Percentiles rank a stretch among this genome's conserved stretches.
Evolutionary conservation across 208 protist genomes (phyloP).

Genomic region (Paratrypanosoma confusum): DNA sequence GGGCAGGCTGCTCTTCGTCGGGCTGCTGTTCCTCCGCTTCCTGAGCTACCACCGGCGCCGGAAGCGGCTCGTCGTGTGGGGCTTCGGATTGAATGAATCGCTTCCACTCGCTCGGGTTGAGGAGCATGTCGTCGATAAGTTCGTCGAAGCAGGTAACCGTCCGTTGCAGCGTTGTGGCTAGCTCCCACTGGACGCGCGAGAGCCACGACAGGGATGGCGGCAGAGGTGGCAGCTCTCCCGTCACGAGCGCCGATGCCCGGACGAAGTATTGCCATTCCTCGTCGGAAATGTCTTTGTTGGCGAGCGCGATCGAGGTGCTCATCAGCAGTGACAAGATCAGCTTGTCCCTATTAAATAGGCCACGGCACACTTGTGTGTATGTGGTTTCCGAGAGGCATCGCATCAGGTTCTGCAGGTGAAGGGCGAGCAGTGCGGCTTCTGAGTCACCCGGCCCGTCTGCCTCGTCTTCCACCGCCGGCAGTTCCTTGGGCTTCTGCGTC

Average conservation of each 20-base stretch:
- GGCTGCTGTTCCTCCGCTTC: too few relatives aligned
- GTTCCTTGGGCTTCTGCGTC: conserved; percentile 40
- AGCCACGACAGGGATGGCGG: conserved; percentile 50
- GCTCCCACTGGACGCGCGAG: conserved; percentile 70
- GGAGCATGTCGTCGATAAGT: conserved; percentile 34
- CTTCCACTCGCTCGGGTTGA: conserved; percentile 43
- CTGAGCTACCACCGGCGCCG: conserved; percentile 8
- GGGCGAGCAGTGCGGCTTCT: conserved; percentile 34
- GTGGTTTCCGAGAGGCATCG: conserved; percentile 76
- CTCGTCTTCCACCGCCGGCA: conserved; percentile 37
- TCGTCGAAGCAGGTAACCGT: conserved; percentile 61
- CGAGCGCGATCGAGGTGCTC: conserved; percentile 74
- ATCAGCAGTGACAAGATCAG: conserved; percentile 92
- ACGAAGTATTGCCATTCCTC: conserved; percentile 91
- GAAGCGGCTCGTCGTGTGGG: conserved; percentile 42
- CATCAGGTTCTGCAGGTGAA: conserved; percentile 78
- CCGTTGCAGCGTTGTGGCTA: conserved; percentile 69
- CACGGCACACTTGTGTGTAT: conserved; percentile 95
- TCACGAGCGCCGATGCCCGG: conserved; percentile 77
- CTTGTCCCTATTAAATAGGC: conserved; percentile 98
- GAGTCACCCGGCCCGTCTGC: background rate
- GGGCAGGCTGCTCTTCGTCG: too few relatives aligned
- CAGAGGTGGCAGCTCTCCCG: conserved; percentile 46
- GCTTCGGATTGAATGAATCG: conserved; percentile 44
- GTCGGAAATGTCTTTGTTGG: conserved; percentile 43